These are phyloP conservation scores for Dactylorhiza incarnata DNA, from an alignment of 106 monocot species.

Conservation along the genomic window DNA sequence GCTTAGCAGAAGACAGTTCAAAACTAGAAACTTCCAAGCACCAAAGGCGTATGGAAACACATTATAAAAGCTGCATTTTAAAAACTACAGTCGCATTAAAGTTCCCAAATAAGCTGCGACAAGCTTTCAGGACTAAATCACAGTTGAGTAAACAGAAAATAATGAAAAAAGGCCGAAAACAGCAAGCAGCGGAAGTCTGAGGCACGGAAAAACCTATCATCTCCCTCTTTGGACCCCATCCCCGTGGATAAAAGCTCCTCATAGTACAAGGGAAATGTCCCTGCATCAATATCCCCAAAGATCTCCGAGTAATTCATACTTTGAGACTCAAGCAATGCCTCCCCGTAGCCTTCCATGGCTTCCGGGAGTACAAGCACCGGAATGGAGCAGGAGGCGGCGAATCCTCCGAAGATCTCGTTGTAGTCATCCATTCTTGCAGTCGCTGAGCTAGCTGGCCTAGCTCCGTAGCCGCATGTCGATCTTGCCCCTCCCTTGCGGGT, in stretches of 20 bases:
- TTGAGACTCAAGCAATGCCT: neutral
- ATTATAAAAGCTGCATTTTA: neutral
- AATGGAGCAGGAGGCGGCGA: conserved; percentile 56
- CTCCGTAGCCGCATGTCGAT: conserved; percentile 18
- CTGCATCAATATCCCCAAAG: conserved; percentile 51
- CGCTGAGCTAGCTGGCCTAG: conserved; percentile 8
- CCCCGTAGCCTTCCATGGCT: conserved; percentile 3
- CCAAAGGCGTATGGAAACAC: neutral
- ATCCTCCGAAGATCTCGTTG: conserved; percentile 74
- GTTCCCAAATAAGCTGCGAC: neutral
- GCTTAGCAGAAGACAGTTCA: neutral
- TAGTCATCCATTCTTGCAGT: conserved; percentile 37
- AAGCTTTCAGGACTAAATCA: neutral
- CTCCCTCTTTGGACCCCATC: neutral
- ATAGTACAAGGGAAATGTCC: conserved; percentile 44
- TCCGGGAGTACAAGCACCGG: conserved; percentile 80
- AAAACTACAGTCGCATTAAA: neutral
- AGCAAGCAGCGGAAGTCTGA: neutral
- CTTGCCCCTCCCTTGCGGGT: conserved; percentile 8
- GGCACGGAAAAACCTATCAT: neutral
- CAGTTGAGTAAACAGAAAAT: neutral
- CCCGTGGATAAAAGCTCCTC: conserved; percentile 42
- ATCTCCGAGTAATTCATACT: conserved; percentile 57
- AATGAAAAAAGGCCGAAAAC: neutral
- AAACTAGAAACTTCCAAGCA: neutral